Base-by-base conservation (phyloP, 2,329 filamentous ascomycete species). In the Orbilia quercus region DNA sequence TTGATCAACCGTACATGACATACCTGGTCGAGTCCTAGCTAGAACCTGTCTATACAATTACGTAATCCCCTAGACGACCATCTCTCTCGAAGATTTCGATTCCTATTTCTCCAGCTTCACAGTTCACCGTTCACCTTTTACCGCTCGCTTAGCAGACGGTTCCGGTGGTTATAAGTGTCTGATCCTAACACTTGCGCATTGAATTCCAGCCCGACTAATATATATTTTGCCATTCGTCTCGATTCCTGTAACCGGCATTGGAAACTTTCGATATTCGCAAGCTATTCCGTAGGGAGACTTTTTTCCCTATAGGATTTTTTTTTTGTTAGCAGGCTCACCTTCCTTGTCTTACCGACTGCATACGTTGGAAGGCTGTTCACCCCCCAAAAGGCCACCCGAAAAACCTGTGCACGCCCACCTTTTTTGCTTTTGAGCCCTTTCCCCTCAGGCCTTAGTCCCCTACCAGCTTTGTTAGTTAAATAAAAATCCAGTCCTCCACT, bases 401-500 rank as follows among this genome's bases (percentile, higher is more conserved):
- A 73, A 62, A 66, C 53, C 59, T 47, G 69, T 51, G 69, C 55
- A 34, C 57, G 60, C 69, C 62, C 69, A 65, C 60, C 47, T 66
- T 65, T 54, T 64, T 59, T 51, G 34, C 47, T 63, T 62, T 71
- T 66, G 54, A 55, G 51, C 50, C 50, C 38, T 71, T 53, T 62
- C 64, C 57, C 57, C 57, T 59, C 54, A 50, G 57, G 34, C 66
- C 50, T 72, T 65, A 44, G 40, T 40, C 18, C 38, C 48, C 48
- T 57, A 42, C 28, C 44, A 44, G 36, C 25, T 59, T 54, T 62
- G 47, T 44, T 62, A 66, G 69, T 60, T 59, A 58, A 73, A 65
- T 66, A 73, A 65, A 73, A 73, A 54, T 66, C 54, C 36, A 55
- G 59, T 65, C 69, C 53, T 73, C 69, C 60, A 57, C 69, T 58